A percentile compares a stretch with the other conserved stretches of the same genome.
Conservation (phyloP, 2,329 filamentous ascomycete genomes). For the Sphaceloma murrayae region DNA sequence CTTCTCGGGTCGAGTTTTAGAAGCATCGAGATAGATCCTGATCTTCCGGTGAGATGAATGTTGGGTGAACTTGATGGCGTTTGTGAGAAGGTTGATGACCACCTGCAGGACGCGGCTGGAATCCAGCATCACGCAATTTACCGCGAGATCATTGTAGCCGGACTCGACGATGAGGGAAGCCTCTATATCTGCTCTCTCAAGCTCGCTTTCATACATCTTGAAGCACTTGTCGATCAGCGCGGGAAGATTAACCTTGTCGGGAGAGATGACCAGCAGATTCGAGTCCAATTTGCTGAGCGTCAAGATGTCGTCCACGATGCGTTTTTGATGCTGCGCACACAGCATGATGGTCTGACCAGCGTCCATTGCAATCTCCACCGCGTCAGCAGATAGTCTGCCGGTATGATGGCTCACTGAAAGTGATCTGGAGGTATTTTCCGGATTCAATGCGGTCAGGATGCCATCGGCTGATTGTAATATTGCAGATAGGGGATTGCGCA, state of each 20-base stretch:
- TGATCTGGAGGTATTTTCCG: constrained; percentile 4
- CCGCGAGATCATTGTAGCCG: constrained; percentile 29
- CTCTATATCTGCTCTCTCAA: constrained; percentile 28
- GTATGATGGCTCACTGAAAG: constrained; percentile 1
- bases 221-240: constrained; percentile 31
- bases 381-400: constrained; percentile 2
- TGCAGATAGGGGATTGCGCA: constrained; percentile 37
- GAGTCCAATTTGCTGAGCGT: constrained; percentile 34
- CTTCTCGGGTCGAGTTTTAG: constrained; percentile 26
- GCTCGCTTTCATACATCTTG: constrained; percentile 33
- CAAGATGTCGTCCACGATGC: constrained; percentile 41
- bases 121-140: constrained; percentile 34
- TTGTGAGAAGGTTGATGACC: constrained; percentile 36
- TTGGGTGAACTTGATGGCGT: constrained; percentile 40
- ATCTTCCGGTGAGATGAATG: constrained; percentile 29
- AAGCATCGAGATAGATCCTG: constrained; percentile 32
- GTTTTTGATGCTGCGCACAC: constrained; percentile 27
- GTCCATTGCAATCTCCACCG: constrained; percentile 18
- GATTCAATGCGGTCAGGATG: constrained; percentile 30
- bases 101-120: constrained; percentile 37
- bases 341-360: constrained; percentile 27
- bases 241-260: constrained; percentile 31
- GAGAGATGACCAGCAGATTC: constrained; percentile 32
- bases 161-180: constrained; percentile 29
- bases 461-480: constrained; percentile 39